These are phyloP conservation scores for Tolypocladium tundrense DNA, from an alignment of 2,329 filamentous ascomycete species.

Conservation along the genomic window DNA sequence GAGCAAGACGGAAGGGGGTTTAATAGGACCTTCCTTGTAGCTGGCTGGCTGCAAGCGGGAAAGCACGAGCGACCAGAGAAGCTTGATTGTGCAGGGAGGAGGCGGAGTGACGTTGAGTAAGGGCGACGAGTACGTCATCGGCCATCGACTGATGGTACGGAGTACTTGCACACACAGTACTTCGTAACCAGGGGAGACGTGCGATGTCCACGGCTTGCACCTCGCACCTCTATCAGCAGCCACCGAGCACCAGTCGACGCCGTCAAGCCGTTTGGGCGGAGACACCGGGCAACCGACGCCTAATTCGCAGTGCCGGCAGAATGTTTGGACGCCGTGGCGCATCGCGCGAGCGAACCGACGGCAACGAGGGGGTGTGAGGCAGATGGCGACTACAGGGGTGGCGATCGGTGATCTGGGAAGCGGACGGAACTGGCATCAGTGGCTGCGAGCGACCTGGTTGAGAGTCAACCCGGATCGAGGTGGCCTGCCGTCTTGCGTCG, in stretches of 20 bases:
- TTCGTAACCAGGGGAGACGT: not conserved
- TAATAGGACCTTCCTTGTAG: not conserved
- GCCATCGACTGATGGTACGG: not conserved
- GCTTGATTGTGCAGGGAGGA: slow-evolving; percentile 9
- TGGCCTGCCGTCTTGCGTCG: not conserved
- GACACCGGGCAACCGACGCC: not conserved
- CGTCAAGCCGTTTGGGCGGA: not conserved
- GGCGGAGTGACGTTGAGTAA: slow-evolving; percentile 22
- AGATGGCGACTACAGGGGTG: not conserved
- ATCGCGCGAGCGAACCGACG: not conserved
- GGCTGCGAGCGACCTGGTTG: not conserved
- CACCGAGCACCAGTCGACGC: not conserved
- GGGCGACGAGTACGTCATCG: slow-evolving; percentile 23
- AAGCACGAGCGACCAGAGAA: slow-evolving; percentile 5
- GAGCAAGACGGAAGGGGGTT: not conserved
- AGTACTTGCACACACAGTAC: not conserved
- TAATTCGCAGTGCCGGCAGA: not conserved
- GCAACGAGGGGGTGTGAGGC: not conserved
- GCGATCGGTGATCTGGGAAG: not conserved
- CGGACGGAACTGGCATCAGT: not conserved
- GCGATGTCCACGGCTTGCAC: not conserved
- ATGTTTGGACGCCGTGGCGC: not conserved
- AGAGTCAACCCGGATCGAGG: not conserved
- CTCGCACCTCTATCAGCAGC: not conserved
- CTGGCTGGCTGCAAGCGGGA: slow-evolving; percentile 1